Evolutionary conservation across 257 asterid species (phyloP).

Genomic region (Ocimum tenuiflorum): DNA sequence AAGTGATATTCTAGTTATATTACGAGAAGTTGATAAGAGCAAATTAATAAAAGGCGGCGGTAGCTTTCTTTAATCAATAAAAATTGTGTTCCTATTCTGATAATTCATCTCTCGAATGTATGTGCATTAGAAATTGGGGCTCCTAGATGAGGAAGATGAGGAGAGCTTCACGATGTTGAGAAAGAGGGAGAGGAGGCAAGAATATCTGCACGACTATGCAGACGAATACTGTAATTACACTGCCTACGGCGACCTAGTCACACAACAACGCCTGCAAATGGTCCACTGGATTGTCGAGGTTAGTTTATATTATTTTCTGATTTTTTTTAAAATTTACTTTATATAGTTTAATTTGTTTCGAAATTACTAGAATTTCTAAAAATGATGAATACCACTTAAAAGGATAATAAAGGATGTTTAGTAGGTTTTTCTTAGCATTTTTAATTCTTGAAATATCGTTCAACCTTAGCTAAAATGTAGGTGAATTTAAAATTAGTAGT

Average conservation of each 20-base stretch:
- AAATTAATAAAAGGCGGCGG: slow-evolving; percentile 1
- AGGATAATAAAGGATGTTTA: neutral
- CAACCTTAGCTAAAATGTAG: neutral
- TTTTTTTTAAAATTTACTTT: neutral
- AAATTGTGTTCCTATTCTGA: neutral
- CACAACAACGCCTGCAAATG: slow-evolving; percentile 79
- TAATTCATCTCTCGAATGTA: neutral
- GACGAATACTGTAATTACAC: slow-evolving; percentile 65
- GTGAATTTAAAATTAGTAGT: neutral
- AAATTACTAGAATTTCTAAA: neutral
- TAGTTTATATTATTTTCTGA: slow-evolving; percentile 5
- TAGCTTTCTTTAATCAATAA: neutral
- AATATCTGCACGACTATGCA: slow-evolving; percentile 68
- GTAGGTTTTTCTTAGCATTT: neutral
- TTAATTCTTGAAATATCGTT: neutral
- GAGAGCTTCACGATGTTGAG: slow-evolving; percentile 64
- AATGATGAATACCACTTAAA: neutral
- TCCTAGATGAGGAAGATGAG: slow-evolving; percentile 56
- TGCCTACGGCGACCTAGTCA: slow-evolving; percentile 57
- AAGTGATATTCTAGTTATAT: neutral
- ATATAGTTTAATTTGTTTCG: neutral
- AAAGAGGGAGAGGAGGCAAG: slow-evolving; percentile 78
- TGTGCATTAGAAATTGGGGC: slow-evolving; percentile 47
- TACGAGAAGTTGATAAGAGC: neutral
- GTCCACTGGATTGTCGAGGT: slow-evolving; percentile 97